Conservation (phyloP, 306 rosid species). For the Lathyrus aphaca region DNA sequence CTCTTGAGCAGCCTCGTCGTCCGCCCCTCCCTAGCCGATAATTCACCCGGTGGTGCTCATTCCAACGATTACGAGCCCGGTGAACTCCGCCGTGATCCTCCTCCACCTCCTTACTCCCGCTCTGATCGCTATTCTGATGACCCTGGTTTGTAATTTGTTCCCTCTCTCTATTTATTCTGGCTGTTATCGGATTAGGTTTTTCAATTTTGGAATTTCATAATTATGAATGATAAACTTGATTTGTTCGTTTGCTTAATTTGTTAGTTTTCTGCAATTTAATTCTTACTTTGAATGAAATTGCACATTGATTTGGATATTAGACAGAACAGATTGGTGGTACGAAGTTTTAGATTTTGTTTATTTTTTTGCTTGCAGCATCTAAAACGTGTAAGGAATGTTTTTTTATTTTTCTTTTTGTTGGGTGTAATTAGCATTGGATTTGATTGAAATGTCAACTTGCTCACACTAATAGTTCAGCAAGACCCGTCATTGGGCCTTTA, state of each 20-base stretch:
- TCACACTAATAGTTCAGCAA: not conserved
- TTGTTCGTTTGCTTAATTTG: not conserved
- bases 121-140: constrained; percentile 50
- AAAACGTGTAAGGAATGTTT: not conserved
- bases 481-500: not conserved
- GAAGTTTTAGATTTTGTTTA: not conserved
- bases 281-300: constrained; percentile 10
- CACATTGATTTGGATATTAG: not conserved
- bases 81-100: constrained; percentile 47
- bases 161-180: not conserved
- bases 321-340: not conserved
- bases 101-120: constrained; percentile 46
- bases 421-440: not conserved
- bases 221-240: not conserved
- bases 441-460: not conserved
- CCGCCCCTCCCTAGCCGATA: constrained; percentile 48
- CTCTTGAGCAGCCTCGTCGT: constrained; percentile 55
- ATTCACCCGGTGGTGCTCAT: constrained; percentile 25
- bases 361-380: not conserved
- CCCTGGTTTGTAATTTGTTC: constrained; percentile 50
- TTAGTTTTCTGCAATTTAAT: not conserved
- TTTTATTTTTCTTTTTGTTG: not conserved
- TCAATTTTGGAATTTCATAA: not conserved
- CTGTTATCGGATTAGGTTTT: constrained; percentile 9
- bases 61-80: constrained; percentile 45